Percentiles rank a stretch among this genome's conserved stretches.
These are phyloP conservation scores for Asterophora lycoperdoides DNA, from an alignment of 768 basidiomycete genomes.

Conservation along the genomic window DNA sequence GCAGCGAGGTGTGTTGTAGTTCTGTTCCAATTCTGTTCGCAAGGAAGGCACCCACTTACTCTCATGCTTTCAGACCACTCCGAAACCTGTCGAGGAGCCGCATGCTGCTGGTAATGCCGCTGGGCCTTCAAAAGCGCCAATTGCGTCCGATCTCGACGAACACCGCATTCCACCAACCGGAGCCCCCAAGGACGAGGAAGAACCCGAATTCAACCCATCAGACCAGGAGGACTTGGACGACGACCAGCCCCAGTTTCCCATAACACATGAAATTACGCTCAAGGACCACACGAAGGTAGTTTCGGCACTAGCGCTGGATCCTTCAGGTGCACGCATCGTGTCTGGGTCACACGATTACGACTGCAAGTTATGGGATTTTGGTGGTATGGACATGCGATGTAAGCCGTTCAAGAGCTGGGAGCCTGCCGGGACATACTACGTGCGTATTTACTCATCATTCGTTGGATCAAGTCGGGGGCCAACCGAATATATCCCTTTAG, in stretches of 20 bases:
- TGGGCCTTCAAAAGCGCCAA: conserved; percentile 12
- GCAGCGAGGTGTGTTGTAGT: conserved; percentile 35
- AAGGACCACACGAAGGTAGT: conserved; percentile 97
- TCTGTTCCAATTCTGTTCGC: not conserved
- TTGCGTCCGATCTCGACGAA: conserved; percentile 11
- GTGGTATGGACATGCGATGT: conserved; percentile 87
- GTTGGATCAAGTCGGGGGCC: conserved; percentile 1
- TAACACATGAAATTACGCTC: conserved; percentile 84
- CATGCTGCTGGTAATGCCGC: conserved; percentile 9
- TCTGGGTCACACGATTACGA: conserved; percentile 98
- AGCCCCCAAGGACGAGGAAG: conserved; percentile 24
- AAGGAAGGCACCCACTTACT: conserved; percentile 2
- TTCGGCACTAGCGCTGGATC: conserved; percentile 87
- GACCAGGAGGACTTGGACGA: conserved; percentile 41
- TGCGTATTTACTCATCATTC: conserved; percentile 33
- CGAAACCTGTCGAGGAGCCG: not conserved
- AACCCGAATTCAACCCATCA: conserved; percentile 58
- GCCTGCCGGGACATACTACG: conserved; percentile 89
- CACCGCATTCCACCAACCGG: conserved; percentile 25
- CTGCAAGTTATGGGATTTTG: conserved; percentile 98
- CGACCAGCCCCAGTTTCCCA: conserved; percentile 67
- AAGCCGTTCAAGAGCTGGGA: conserved; percentile 98
- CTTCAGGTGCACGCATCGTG: conserved; percentile 86
- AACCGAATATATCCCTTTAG: conserved; percentile 34
- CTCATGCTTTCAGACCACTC: not conserved